Percentiles rank a stretch among this genome's conserved stretches.
phyloP scores from a whole-genome alignment of 2,329 filamentous ascomycete species.

The Clarireedia hainanense region DNA sequence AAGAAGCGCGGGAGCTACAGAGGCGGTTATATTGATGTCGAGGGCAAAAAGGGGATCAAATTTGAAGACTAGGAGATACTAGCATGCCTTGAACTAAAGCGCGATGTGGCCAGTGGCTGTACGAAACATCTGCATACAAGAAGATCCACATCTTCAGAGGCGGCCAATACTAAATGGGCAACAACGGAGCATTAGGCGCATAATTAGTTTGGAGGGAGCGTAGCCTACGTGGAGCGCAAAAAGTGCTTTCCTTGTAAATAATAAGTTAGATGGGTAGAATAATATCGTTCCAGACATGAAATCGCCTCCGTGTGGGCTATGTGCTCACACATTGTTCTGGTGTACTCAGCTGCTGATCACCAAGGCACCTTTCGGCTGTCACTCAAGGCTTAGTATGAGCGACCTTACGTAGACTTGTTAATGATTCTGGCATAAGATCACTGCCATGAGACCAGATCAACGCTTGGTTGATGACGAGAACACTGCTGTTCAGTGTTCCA shows the following conservation, averaged over 20 bases:
- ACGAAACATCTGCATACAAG: not conserved
- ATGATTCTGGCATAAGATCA: too few species aligned
- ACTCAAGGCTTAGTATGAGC: too few species aligned
- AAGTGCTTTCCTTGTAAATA: not conserved
- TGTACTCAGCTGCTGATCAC: too few species aligned
- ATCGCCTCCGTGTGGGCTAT: too few species aligned
- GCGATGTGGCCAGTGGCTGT: not conserved
- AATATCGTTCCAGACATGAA: too few species aligned
- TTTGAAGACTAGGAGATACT: slow-evolving; percentile 68
- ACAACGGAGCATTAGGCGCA: slow-evolving; percentile 9
- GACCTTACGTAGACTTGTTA: too few species aligned
- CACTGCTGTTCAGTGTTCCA: too few species aligned
- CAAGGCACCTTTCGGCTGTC: too few species aligned
- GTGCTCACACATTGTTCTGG: too few species aligned
- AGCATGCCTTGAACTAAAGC: not conserved
- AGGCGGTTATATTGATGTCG: slow-evolving; percentile 79
- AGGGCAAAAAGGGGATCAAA: slow-evolving; percentile 78
- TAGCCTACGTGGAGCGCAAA: not conserved
- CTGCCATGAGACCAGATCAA: too few species aligned
- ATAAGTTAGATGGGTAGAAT: too few species aligned
- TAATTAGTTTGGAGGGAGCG: not conserved
- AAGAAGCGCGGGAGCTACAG: slow-evolving; percentile 88
- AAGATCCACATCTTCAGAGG: not conserved
- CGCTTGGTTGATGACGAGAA: too few species aligned
- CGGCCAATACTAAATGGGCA: not conserved